Evolutionary conservation across 2,329 filamentous ascomycete genomes (phyloP).

Genomic region (Microthyrium microscopicum): DNA sequence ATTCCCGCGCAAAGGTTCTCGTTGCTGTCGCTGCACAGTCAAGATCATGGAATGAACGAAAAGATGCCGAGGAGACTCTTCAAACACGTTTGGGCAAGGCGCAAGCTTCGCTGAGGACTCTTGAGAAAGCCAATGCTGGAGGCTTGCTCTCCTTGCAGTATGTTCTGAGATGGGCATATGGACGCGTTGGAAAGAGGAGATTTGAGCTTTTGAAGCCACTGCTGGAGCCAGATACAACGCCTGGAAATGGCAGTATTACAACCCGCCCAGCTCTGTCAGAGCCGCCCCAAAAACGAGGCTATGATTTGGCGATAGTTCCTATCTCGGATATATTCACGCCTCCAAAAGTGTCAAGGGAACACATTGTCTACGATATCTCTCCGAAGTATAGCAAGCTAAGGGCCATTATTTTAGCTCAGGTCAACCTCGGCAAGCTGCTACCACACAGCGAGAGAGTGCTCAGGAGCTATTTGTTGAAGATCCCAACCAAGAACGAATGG

Average conservation of each 20-base stretch:
- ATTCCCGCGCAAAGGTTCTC: conserved; percentile 6
- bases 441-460: conserved; percentile 16
- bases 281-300: background rate
- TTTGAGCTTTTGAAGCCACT: conserved; percentile 28
- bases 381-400: conserved; percentile 10
- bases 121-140: conserved; percentile 39
- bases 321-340: conserved; percentile 2
- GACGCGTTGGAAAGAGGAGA: conserved; percentile 36
- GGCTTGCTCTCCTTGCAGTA: conserved; percentile 33
- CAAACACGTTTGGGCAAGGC: conserved; percentile 15
- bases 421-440: conserved; percentile 5
- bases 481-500: conserved; percentile 30
- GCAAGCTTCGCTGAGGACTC: conserved; percentile 26
- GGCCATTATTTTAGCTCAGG: conserved; percentile 17
- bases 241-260: background rate
- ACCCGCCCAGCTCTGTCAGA: conserved; percentile 10
- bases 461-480: conserved; percentile 13
- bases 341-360: background rate
- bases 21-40: background rate
- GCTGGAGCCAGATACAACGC: conserved; percentile 13
- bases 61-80: background rate
- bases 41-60: conserved; percentile 6
- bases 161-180: conserved; percentile 39
- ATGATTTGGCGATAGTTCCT: conserved; percentile 1
- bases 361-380: conserved; percentile 3